Evolutionary conservation across 345 rosid species (phyloP).

Genomic region (Gynandropsis gynandra): DNA sequence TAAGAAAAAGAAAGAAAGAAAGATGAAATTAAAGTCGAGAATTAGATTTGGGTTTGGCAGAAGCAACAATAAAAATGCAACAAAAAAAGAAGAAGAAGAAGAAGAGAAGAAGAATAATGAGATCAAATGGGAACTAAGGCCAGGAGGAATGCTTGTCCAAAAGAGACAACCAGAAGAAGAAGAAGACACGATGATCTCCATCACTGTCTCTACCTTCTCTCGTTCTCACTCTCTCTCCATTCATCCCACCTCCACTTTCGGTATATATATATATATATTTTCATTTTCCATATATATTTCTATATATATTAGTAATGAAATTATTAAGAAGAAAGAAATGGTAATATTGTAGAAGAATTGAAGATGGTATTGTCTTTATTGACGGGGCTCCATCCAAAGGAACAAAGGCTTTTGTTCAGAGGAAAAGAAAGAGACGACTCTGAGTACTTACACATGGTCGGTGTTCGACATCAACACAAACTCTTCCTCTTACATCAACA

Average conservation of each 20-base stretch:
- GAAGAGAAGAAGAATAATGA: constrained; percentile 34
- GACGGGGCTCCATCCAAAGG: constrained; percentile 64
- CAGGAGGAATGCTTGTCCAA: constrained; percentile 95
- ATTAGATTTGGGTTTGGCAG: constrained; percentile 47
- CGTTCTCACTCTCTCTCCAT: constrained; percentile 67
- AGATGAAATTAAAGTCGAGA: constrained; percentile 67
- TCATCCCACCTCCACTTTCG: constrained; percentile 77
- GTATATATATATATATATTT: constrained; percentile 30
- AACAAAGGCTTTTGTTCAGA: constrained; percentile 78
- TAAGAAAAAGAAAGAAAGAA: constrained; percentile 26
- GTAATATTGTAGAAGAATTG: constrained; percentile 53
- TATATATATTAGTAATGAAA: not conserved
- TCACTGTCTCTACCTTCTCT: constrained; percentile 67
- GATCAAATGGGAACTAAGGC: constrained; percentile 81
- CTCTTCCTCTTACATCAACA: constrained; percentile 67
- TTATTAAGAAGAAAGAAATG: no score
- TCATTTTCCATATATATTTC: not conserved
- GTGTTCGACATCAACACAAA: constrained; percentile 80
- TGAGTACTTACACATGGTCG: constrained; percentile 88
- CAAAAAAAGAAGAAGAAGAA: constrained; percentile 24
- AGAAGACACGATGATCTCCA: constrained; percentile 44
- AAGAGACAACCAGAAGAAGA: constrained; percentile 47
- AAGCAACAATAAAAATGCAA: constrained; percentile 19
- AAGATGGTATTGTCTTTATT: constrained; percentile 70
- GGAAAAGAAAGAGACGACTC: constrained; percentile 83